These are phyloP conservation scores for Wakefieldia striispora DNA, from an alignment of 768 basidiomycete genomes.

Conservation along the genomic window DNA sequence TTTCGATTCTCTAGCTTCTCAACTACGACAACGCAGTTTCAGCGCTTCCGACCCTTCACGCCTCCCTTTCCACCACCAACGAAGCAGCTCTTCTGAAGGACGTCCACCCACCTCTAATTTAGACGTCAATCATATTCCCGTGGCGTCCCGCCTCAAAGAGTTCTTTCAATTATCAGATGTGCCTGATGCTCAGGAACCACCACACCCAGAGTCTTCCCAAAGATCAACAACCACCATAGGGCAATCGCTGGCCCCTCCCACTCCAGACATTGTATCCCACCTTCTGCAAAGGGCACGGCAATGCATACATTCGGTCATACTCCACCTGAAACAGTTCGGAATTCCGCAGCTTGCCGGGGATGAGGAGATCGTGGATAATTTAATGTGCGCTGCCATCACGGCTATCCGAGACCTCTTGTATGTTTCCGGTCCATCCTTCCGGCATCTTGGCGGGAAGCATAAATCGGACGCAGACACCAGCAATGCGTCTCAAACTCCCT, in stretches of 20 bases:
- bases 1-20: conserved; percentile 7
- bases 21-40: conserved; percentile 21
- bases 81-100: conserved; percentile 4
- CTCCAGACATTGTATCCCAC: conserved; percentile 57
- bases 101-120: background rate
- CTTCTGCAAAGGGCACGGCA: conserved; percentile 54
- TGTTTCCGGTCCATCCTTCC: conserved; percentile 53
- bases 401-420: conserved; percentile 72
- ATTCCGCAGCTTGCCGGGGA: conserved; percentile 49
- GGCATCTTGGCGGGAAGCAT: conserved; percentile 49
- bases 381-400: conserved; percentile 58
- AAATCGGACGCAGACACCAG: conserved; percentile 26
- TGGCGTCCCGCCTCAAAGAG: conserved; percentile 6
- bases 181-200: conserved; percentile 3
- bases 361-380: conserved; percentile 55
- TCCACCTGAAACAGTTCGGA: conserved; percentile 52
- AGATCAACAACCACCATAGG: conserved; percentile 34
- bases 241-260: conserved; percentile 48
- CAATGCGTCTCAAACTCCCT: conserved; percentile 48
- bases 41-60: conserved; percentile 6
- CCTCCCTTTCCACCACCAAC: background rate
- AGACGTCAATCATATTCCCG: background rate
- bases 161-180: conserved; percentile 2
- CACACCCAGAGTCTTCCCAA: background rate
- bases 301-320: conserved; percentile 59